Evolutionary conservation across 371 early-diverging fungal species (phyloP), one percentile per base, ranked within the genome.

Genomic region (Haplosporangium sp.): DNA sequence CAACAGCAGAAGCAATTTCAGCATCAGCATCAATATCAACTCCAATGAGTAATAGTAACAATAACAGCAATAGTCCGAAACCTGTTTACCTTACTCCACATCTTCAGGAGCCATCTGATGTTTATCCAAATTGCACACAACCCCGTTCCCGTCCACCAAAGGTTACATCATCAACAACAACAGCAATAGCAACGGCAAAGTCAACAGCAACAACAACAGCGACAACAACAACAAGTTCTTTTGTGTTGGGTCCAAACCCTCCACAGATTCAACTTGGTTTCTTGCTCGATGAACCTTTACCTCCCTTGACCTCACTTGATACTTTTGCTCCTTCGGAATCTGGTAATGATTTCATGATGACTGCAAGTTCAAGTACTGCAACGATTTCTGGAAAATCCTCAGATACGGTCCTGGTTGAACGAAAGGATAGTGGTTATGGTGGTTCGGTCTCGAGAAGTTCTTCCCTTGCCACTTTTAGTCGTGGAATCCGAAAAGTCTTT

Each of bases 201-300:
- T 1, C 42, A 42, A 42, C 10, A 42, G 27, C 27, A 27, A 27
- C 27, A 27, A 27, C 27, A 27, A 27, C 27, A 27, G 27, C 27
- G 1, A 27, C 27, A 27, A 27, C 27, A 17, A 9, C 63, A 13
- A 62, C 15, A 61, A 48, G 9, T 35, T 15, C 40, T n/a, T 64
- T 59, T 27, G 40, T 81, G 35, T 47, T 81, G 34, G 75, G 81
- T 4, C 66, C 81, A 8, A 37, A 63, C 55, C 81, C 81, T 10
- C 81, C 81, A 45, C 81, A 81, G 52, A 81, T 81, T 27, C 81
- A 81, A 40, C 75, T 81, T n/a, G 65, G 68, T 19, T 81, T 81
- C 52, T 69, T 81, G 5, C 65, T 74, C 40, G 71, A 74, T n/a
- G 70, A 81, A 34, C 81, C 72, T 3, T 72, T 74, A 10, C 75